These are phyloP conservation scores for Paramecium biaurelia DNA, from an alignment of 73 alveolate species.

Conservation along the genomic window DNA sequence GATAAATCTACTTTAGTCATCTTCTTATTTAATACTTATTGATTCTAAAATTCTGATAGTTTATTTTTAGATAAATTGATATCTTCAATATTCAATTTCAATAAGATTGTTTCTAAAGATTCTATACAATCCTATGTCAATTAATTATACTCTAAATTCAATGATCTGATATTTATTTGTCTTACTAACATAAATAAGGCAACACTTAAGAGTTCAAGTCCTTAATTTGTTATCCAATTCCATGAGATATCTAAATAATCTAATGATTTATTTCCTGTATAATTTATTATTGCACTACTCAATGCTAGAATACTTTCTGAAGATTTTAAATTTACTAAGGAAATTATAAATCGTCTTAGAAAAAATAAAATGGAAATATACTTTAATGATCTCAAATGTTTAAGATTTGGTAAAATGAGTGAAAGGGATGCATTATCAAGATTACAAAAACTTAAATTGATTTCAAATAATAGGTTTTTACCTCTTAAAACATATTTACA, in stretches of 20 bases:
- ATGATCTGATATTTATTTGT: neutral
- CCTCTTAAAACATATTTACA: constrained; percentile 19
- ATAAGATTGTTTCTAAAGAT: neutral
- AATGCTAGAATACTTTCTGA: neutral
- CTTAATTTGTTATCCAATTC: neutral
- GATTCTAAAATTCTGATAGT: neutral
- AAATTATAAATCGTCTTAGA: neutral
- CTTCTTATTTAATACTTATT: neutral
- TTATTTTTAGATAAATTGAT: neutral
- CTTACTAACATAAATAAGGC: neutral
- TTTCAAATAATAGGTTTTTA: neutral
- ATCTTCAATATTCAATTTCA: neutral
- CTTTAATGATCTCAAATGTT: neutral
- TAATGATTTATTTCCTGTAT: neutral
- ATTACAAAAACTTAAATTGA: neutral
- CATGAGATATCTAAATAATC: neutral
- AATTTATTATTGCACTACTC: neutral
- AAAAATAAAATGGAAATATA: too few species aligned
- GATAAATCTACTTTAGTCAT: neutral
- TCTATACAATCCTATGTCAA: neutral
- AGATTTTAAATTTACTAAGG: neutral
- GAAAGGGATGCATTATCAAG: neutral
- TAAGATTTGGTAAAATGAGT: neutral
- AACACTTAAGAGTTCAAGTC: neutral
- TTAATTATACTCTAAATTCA: neutral